Conservation (phyloP, 2,329 filamentous ascomycete species). For the Fusarium bulbicola region DNA sequence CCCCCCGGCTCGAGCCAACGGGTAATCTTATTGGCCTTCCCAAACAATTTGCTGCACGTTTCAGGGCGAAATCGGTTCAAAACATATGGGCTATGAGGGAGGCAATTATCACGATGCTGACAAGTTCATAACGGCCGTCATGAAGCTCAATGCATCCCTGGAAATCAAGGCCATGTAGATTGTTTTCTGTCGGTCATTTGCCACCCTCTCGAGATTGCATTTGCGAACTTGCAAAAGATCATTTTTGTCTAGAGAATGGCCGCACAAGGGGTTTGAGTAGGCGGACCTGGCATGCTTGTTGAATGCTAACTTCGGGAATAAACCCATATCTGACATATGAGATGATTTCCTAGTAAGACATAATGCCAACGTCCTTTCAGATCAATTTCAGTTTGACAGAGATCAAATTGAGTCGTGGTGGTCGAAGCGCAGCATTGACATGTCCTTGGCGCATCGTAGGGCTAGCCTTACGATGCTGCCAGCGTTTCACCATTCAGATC, state of each 20-base stretch:
- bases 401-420: background rate
- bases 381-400: background rate
- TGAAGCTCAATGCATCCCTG: background rate
- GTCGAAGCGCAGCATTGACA: background rate
- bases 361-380: too few species aligned
- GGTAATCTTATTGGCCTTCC: background rate
- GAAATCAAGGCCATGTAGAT: background rate
- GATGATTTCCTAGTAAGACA: accelerated
- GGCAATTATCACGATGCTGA: background rate
- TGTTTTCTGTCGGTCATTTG: background rate
- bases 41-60: conserved; percentile 2
- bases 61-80: background rate
- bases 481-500: background rate
- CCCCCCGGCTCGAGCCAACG: too few species aligned
- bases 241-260: background rate
- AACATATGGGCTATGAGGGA: background rate
- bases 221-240: background rate
- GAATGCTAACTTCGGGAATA: background rate
- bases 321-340: background rate
- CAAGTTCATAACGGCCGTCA: conserved; percentile 21
- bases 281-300: too few species aligned
- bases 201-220: background rate
- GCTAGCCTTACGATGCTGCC: background rate
- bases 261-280: background rate
- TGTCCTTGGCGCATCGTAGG: background rate